Conservation (phyloP, 2,329 filamentous ascomycete genomes). For the Penicillium aurantiogriseum region DNA sequence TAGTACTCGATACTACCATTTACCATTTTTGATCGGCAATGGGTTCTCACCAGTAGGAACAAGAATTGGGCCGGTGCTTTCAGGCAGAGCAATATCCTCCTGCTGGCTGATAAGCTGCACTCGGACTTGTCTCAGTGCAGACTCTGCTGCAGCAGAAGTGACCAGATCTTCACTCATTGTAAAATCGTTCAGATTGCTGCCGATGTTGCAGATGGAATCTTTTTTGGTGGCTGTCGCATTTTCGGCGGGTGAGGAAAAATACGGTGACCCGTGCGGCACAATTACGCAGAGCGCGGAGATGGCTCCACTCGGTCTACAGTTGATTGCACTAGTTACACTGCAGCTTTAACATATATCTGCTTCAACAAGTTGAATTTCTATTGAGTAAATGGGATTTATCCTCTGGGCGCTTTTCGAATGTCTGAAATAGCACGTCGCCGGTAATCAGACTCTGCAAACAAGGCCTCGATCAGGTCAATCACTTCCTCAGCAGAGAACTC, state of each 20-base stretch:
- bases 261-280: conserved; percentile 43
- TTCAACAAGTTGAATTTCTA: not conserved
- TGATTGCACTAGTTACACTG: not conserved
- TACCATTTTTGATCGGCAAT: not conserved
- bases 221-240: conserved; percentile 28
- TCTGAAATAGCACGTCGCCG: conserved; percentile 58
- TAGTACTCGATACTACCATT: conserved; percentile 10
- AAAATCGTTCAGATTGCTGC: conserved; percentile 14
- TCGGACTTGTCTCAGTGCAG: conserved; percentile 50
- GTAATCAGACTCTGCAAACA: conserved; percentile 63
- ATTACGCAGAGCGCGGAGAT: conserved; percentile 39
- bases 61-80: conserved; percentile 56
- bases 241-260: conserved; percentile 38
- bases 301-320: conserved; percentile 12
- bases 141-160: conserved; percentile 21
- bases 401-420: conserved; percentile 45
- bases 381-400: not conserved
- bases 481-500: conserved; percentile 63
- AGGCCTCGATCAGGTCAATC: conserved; percentile 60
- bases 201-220: conserved; percentile 15
- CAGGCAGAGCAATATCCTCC: conserved; percentile 53
- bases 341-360: not conserved
- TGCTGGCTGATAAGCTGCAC: conserved; percentile 55
- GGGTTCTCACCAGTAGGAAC: conserved; percentile 54
- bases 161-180: conserved; percentile 28